Percentiles rank a stretch among this genome's conserved stretches.
These are phyloP conservation scores for Didymella pomorum DNA, from an alignment of 2,329 filamentous ascomycete species.

Conservation along the genomic window DNA sequence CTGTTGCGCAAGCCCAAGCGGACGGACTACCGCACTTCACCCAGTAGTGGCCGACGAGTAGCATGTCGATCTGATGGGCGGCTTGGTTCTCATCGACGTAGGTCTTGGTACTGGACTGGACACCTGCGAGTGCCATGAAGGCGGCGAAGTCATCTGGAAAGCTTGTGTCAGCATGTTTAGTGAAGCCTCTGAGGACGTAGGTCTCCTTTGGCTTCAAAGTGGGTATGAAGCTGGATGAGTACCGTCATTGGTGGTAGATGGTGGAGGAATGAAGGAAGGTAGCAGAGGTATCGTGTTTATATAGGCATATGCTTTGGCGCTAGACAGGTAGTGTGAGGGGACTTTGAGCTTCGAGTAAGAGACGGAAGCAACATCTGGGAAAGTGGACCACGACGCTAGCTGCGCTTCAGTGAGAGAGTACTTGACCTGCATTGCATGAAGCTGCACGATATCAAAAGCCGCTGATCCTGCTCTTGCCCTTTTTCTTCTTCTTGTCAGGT, in stretches of 20 bases:
- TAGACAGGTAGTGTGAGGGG: too few relatives aligned
- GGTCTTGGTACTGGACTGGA: not conserved
- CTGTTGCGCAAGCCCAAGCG: too few relatives aligned
- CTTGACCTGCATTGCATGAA: not conserved
- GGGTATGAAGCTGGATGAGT: not conserved
- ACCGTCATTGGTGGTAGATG: not conserved
- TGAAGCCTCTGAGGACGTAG: not conserved
- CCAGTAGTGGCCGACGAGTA: too few relatives aligned
- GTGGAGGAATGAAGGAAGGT: not conserved
- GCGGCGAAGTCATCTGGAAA: not conserved
- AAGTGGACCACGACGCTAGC: not conserved
- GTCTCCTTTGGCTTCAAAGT: not conserved
- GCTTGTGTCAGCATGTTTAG: not conserved
- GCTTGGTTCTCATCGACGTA: not conserved
- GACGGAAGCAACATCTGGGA: not conserved
- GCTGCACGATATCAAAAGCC: conserved; percentile 33
- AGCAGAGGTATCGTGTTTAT: not conserved
- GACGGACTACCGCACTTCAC: too few relatives aligned
- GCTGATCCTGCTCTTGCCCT: conserved; percentile 44
- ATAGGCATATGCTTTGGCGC: too few relatives aligned
- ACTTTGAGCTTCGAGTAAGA: not conserved
- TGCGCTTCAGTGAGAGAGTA: not conserved
- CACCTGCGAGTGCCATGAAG: not conserved
- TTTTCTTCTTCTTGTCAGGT: conserved; percentile 46
- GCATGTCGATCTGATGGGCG: too few relatives aligned